Conservation (phyloP, 495 filamentous ascomycete species). For the Thermochaetoides thermophila region DNA sequence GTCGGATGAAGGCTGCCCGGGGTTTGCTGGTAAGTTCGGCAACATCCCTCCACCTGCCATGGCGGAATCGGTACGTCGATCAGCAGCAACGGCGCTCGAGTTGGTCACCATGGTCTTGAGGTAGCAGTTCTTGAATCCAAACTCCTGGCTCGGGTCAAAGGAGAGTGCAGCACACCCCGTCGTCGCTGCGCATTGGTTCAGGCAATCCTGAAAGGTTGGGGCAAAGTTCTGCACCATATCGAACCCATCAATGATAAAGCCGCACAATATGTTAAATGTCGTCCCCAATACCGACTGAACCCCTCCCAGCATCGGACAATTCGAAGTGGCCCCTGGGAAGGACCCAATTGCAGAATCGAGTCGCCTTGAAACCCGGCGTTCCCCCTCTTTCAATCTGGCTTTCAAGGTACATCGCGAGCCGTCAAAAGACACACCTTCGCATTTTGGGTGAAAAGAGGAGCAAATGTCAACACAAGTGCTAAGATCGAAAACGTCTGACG, state of each 20-base stretch:
- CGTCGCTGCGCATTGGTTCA: slow-evolving; percentile 16
- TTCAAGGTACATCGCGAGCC: slow-evolving; percentile 12
- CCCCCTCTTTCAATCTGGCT: slow-evolving; percentile 5
- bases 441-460: slow-evolving; percentile 21
- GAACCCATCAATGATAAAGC: slow-evolving; percentile 16
- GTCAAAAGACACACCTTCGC: slow-evolving; percentile 18
- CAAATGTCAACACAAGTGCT: slow-evolving; percentile 18
- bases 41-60: slow-evolving; percentile 8
- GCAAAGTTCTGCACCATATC: slow-evolving; percentile 22
- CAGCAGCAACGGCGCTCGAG: slow-evolving; percentile 4
- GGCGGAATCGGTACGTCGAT: slow-evolving; percentile 19
- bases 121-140: slow-evolving; percentile 27
- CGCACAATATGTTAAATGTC: slow-evolving; percentile 17
- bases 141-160: slow-evolving; percentile 15
- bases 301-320: slow-evolving; percentile 13
- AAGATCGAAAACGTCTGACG: slow-evolving; percentile 13
- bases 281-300: slow-evolving; percentile 6
- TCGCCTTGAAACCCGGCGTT: slow-evolving; percentile 10
- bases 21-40: no score
- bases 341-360: slow-evolving; percentile 17
- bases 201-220: slow-evolving; percentile 20
- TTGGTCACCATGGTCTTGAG: slow-evolving; percentile 15
- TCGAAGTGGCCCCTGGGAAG: slow-evolving; percentile 17
- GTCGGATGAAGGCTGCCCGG: no score
- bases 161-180: slow-evolving; percentile 15